phyloP scores from a whole-genome alignment of 2,329 filamentous ascomycete species.

The Ophiostoma sp. region DNA sequence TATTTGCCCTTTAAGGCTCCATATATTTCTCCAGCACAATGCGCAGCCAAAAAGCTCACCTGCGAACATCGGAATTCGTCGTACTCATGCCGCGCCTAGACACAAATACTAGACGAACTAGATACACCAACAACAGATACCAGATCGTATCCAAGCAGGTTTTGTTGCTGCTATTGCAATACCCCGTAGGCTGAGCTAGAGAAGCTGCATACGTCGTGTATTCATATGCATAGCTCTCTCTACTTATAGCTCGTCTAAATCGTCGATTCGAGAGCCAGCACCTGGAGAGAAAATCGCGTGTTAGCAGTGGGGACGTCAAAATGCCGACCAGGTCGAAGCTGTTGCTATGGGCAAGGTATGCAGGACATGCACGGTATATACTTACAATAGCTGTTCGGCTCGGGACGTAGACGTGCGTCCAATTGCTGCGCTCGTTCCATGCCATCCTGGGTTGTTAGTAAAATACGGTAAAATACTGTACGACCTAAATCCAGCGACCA shows the following conservation, averaged over 20 bases:
- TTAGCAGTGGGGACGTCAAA: constrained; percentile 16
- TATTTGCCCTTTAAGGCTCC: constrained; percentile 8
- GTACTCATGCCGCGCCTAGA: not conserved
- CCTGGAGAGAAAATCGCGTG: constrained; percentile 22
- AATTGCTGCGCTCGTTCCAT: constrained; percentile 89
- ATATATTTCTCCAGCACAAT: constrained; percentile 13
- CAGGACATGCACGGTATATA: constrained; percentile 22
- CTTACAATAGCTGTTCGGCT: constrained; percentile 75
- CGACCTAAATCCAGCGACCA: not conserved
- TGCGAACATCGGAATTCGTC: not conserved
- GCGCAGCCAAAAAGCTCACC: not conserved
- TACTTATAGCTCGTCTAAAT: constrained; percentile 22
- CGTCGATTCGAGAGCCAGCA: constrained; percentile 34
- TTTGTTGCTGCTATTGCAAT: not conserved
- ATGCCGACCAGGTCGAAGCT: not conserved
- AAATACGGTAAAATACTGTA: not conserved
- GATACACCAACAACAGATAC: no score
- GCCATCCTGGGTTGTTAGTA: constrained; percentile 44
- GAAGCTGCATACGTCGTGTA: not conserved
- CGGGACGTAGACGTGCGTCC: constrained; percentile 86
- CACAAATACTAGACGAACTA: not conserved
- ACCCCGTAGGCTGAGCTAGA: not conserved
- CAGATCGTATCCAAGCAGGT: no score
- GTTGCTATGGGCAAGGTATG: not conserved
- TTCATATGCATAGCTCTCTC: not conserved